These are phyloP conservation scores for Hortaea werneckii DNA, from an alignment of 2,329 filamentous ascomycete species.

Conservation along the genomic window DNA sequence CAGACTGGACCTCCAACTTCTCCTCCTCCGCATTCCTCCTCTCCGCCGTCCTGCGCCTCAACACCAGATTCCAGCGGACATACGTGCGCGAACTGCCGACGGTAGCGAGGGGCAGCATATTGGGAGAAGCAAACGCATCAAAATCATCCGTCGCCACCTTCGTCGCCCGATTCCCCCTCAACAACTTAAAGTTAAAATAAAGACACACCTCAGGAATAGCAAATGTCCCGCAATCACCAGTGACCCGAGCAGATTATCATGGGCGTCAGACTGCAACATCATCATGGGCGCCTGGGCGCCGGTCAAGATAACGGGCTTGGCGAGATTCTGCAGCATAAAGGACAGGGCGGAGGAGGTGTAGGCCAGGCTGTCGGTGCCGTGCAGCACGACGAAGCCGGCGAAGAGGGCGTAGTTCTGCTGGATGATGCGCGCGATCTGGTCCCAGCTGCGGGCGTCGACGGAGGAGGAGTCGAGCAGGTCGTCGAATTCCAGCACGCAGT, in stretches of 20 bases:
- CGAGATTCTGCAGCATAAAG: conserved; percentile 75
- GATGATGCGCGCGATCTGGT: conserved; percentile 69
- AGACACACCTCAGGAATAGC: conserved; percentile 87
- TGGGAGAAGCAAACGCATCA: conserved; percentile 81
- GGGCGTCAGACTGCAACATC: conserved; percentile 79
- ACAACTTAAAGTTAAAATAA: conserved; percentile 87
- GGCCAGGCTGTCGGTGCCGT: conserved; percentile 55
- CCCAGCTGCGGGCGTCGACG: conserved; percentile 78
- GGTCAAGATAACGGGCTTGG: conserved; percentile 83
- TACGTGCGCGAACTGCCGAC: conserved; percentile 51
- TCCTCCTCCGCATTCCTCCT: not conserved
- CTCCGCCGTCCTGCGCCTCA: not conserved
- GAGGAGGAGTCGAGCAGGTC: conserved; percentile 81
- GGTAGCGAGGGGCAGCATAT: conserved; percentile 67
- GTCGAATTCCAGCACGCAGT: conserved; percentile 74
- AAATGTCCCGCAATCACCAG: conserved; percentile 87
- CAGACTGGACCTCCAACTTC: conserved; percentile 40
- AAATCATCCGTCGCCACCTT: conserved; percentile 83
- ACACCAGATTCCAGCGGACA: conserved; percentile 4
- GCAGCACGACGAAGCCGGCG: conserved; percentile 56
- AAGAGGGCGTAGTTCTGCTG: conserved; percentile 78
- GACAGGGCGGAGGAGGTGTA: conserved; percentile 85
- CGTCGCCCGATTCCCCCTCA: conserved; percentile 77
- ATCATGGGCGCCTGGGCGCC: conserved; percentile 66
- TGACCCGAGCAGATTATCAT: conserved; percentile 80